These are phyloP conservation scores for Ochromonas danica DNA, from an alignment of 108 stramenopile genomes.

Conservation along the genomic window DNA sequence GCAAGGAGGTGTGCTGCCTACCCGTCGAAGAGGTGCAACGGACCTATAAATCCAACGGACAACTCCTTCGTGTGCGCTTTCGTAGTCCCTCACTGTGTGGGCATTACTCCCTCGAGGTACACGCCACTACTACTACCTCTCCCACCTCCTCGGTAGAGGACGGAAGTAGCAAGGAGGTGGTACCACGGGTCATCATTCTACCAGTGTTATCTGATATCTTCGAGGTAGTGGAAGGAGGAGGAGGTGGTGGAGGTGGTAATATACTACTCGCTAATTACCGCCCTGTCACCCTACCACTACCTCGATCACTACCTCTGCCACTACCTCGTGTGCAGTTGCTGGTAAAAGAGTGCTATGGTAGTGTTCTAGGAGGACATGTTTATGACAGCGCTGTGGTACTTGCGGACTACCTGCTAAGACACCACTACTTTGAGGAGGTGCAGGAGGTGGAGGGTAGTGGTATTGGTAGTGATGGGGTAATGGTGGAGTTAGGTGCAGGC, in stretches of 20 bases:
- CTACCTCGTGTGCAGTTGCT: neutral
- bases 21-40: too few species aligned
- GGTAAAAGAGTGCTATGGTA: neutral
- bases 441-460: neutral
- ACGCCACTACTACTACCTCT: too few species aligned
- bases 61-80: too few species aligned
- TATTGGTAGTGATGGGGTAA: too few species aligned
- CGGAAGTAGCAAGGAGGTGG: neutral
- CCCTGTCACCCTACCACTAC: too few species aligned
- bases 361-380: neutral
- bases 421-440: neutral
- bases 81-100: too few species aligned
- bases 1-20: too few species aligned
- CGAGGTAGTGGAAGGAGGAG: neutral
- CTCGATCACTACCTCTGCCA: neutral
- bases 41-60: too few species aligned
- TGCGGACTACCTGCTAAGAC: neutral
- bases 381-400: neutral
- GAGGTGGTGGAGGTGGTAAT: neutral
- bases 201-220: neutral
- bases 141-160: too few species aligned
- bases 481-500: neutral
- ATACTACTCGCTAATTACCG: neutral
- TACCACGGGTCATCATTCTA: neutral
- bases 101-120: too few species aligned